These are phyloP conservation scores for Nymphaea thermarum DNA, from an alignment of 164 flowering plant species.

Conservation along the genomic window DNA sequence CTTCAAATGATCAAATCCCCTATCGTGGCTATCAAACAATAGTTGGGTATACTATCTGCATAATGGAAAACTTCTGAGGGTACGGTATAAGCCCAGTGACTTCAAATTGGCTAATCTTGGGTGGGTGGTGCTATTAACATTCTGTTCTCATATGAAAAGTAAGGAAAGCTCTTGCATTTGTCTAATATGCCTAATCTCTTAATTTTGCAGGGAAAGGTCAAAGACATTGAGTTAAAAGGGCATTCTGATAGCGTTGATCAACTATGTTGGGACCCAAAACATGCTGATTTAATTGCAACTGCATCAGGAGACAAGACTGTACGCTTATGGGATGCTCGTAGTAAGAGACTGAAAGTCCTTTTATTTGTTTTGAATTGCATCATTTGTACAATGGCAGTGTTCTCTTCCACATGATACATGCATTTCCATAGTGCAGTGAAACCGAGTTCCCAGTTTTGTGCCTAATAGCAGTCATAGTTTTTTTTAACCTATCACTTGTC, in stretches of 20 bases:
- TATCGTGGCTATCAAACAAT: no score
- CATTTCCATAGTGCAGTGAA: neutral
- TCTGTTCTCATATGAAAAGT: no score
- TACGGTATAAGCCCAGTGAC: no score
- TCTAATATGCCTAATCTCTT: neutral
- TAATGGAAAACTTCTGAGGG: no score
- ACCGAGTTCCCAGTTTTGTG: neutral
- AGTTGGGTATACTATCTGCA: no score
- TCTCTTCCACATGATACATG: neutral
- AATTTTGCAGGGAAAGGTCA: conserved; percentile 59
- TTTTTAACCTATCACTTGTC: no score
- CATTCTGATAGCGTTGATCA: conserved; percentile 98
- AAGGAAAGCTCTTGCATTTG: no score
- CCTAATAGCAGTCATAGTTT: neutral
- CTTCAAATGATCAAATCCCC: no score
- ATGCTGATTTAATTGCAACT: conserved; percentile 86
- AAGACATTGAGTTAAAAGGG: conserved; percentile 88
- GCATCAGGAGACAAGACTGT: conserved; percentile 99
- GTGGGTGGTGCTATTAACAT: no score
- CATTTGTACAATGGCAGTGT: neutral
- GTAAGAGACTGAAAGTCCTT: conserved; percentile 36
- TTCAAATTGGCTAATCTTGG: no score
- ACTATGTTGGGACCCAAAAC: conserved; percentile 98
- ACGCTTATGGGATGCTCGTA: conserved; percentile 96
- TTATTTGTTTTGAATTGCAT: no score